Evolutionary conservation across 148 eudicot genomes (phyloP).

Genomic region (Cornus controversa): DNA sequence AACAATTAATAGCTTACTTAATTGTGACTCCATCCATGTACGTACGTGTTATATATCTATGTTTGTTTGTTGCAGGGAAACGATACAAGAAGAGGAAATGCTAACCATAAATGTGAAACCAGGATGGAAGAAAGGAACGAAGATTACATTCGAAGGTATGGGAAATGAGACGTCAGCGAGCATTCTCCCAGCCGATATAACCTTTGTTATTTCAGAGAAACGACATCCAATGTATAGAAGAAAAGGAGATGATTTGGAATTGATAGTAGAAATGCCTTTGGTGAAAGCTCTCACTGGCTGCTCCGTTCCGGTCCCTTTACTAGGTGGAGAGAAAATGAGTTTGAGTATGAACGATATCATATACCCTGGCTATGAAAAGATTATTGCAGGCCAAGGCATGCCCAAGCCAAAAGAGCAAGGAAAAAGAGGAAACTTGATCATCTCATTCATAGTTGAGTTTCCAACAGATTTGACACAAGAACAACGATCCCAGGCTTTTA

Average conservation of each 20-base stretch:
- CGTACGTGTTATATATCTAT: too few relatives aligned
- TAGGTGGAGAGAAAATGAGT: constrained; percentile 33
- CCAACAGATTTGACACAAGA: constrained; percentile 38
- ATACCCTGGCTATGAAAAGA: constrained; percentile 48
- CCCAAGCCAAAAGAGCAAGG: constrained; percentile 40
- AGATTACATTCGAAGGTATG: constrained; percentile 50
- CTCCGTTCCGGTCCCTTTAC: constrained; percentile 39
- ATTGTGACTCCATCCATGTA: too few relatives aligned
- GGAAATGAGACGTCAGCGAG: constrained; percentile 32
- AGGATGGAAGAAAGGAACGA: constrained; percentile 65
- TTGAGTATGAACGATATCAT: constrained; percentile 43
- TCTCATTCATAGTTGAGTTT: constrained; percentile 45
- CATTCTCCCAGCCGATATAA: constrained; percentile 36
- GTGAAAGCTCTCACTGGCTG: constrained; percentile 54
- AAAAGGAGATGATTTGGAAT: constrained; percentile 51
- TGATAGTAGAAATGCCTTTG: constrained; percentile 44
- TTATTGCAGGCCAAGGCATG: constrained; percentile 62
- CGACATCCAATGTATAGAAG: constrained; percentile 38
- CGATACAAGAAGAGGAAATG: constrained; percentile 41
- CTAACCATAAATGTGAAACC: constrained; percentile 57
- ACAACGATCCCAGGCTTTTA: constrained; percentile 33
- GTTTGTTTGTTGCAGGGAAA: constrained; percentile 28
- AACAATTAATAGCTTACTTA: too few relatives aligned
- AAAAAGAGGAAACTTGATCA: constrained; percentile 46
- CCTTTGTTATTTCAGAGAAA: constrained; percentile 46